A percentile compares a stretch with the other conserved stretches of the same genome.
Conservation (phyloP, 2,329 filamentous ascomycete species). For the Paraphaeosphaeria sporulosa region DNA sequence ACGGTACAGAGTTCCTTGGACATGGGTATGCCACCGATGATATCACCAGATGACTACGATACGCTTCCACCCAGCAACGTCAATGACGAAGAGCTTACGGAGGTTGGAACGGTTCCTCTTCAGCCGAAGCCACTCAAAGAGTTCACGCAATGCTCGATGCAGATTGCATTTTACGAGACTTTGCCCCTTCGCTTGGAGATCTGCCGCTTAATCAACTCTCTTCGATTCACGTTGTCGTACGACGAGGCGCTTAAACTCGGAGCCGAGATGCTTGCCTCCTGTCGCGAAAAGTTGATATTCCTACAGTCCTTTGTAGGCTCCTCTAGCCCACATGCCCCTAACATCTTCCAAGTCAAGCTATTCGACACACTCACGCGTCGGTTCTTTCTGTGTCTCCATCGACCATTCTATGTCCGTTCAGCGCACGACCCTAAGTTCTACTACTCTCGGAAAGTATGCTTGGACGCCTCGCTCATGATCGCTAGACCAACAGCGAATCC, state of each 20-base stretch:
- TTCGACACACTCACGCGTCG: conserved; percentile 62
- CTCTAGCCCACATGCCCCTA: not conserved
- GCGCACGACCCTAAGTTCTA: conserved; percentile 57
- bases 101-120: conserved; percentile 32
- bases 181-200: conserved; percentile 49
- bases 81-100: conserved; percentile 49
- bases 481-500: conserved; percentile 24
- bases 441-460: conserved; percentile 58
- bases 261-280: conserved; percentile 32
- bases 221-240: conserved; percentile 41
- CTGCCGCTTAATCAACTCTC: conserved; percentile 41
- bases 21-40: conserved; percentile 47
- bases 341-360: conserved; percentile 57
- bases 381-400: conserved; percentile 64
- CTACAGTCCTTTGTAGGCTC: conserved; percentile 24
- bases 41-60: conserved; percentile 49
- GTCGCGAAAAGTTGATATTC: conserved; percentile 26
- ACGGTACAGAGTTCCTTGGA: conserved; percentile 47
- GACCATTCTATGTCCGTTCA: conserved; percentile 55
- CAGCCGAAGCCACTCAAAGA: conserved; percentile 27
- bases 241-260: conserved; percentile 37
- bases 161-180: conserved; percentile 45
- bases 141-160: conserved; percentile 49
- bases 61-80: conserved; percentile 49
- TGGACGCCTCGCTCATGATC: conserved; percentile 49